phyloP scores from a whole-genome alignment of 2,329 filamentous ascomycete genomes.

The Herpomyces periplanetae region DNA sequence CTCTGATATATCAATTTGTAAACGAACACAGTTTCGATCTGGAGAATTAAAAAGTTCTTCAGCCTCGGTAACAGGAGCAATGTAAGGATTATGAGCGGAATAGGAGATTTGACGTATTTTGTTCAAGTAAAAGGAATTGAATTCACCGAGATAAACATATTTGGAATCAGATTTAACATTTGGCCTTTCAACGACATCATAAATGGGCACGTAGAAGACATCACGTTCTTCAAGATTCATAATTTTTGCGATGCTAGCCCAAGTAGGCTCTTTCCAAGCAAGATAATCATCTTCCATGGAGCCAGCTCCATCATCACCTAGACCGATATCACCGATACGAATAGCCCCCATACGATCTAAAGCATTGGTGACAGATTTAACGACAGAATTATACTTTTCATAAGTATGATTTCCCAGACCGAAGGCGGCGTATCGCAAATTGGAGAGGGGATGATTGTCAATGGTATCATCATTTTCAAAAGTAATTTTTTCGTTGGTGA shows the following conservation, averaged over 20 bases:
- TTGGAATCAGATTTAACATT: conserved; percentile 30
- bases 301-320: conserved; percentile 84
- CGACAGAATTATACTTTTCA: conserved; percentile 97
- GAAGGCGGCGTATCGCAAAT: conserved; percentile 73
- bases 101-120: conserved; percentile 48
- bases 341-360: conserved; percentile 44
- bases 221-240: conserved; percentile 82
- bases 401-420: conserved; percentile 97
- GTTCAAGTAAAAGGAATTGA: conserved; percentile 78
- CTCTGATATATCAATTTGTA: conserved; percentile 64
- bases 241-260: conserved; percentile 38
- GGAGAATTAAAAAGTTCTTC: conserved; percentile 56
- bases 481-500: conserved; percentile 34
- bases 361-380: conserved; percentile 50
- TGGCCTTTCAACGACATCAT: conserved; percentile 36
- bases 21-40: conserved; percentile 72
- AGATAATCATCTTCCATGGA: conserved; percentile 99
- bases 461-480: conserved; percentile 27
- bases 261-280: conserved; percentile 98
- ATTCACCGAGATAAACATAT: conserved; percentile 72
- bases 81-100: conserved; percentile 86
- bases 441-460: conserved; percentile 29
- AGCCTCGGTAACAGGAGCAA: conserved; percentile 73
- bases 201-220: conserved; percentile 72
- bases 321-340: conserved; percentile 51